A percentile compares a stretch with the other conserved stretches of the same genome.
phyloP scores from a whole-genome alignment of 345 rosid genomes.

The Eucalyptus marginata region DNA sequence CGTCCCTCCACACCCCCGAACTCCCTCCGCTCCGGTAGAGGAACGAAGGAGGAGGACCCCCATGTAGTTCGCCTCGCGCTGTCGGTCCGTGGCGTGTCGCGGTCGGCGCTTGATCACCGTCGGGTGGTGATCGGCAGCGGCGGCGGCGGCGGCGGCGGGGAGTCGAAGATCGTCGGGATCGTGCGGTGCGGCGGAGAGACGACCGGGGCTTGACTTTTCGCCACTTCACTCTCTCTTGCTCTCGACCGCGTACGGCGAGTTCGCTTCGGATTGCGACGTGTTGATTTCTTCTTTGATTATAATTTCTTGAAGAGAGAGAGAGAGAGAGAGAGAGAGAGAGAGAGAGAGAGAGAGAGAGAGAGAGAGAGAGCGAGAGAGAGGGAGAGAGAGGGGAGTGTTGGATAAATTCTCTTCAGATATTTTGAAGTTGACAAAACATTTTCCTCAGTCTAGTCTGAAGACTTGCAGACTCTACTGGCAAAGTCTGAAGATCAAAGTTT shows the following conservation, averaged over 20 bases:
- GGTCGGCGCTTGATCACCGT: background rate
- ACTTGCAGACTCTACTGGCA: too few species aligned
- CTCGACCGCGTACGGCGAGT: background rate
- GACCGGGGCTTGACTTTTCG: background rate
- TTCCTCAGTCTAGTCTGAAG: too few species aligned
- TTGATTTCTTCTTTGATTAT: background rate
- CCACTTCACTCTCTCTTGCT: background rate
- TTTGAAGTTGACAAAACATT: too few species aligned
- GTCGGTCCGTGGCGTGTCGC: too few species aligned
- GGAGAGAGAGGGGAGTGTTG: too few species aligned
- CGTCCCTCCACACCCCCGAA: background rate
- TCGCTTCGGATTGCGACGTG: background rate
- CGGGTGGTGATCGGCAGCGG: background rate
- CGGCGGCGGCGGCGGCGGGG: background rate
- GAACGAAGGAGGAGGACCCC: too few species aligned
- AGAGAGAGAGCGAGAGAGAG: too few species aligned
- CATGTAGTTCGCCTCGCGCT: background rate
- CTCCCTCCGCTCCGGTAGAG: background rate
- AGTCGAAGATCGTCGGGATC: background rate
- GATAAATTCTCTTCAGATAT: too few species aligned
- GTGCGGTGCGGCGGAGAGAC: background rate
- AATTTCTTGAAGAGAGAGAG: background rate
- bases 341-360: too few species aligned
- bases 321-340: background rate
- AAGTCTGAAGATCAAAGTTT: too few species aligned